Percentiles rank a stretch among this genome's conserved stretches.
phyloP scores from a whole-genome alignment of 768 basidiomycete genomes.

The Leccinum rimulosum region DNA sequence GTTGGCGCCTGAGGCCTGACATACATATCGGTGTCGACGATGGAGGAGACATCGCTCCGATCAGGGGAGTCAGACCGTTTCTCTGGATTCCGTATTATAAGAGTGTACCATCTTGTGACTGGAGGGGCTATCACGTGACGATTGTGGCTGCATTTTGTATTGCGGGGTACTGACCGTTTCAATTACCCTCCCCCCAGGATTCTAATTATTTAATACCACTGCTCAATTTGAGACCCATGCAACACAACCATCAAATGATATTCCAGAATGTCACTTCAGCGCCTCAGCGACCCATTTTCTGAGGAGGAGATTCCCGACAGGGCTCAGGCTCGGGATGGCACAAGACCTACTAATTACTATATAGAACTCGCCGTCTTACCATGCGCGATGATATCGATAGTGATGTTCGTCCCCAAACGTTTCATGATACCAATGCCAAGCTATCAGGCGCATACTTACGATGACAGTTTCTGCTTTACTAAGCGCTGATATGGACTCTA shows the following conservation, averaged over 20 bases:
- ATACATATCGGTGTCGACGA: too few relatives aligned
- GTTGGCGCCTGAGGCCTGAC: too few relatives aligned
- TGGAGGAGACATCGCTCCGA: too few relatives aligned
- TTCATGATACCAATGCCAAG: background rate
- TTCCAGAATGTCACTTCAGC: background rate
- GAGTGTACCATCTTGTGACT: too few relatives aligned
- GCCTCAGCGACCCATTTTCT: background rate
- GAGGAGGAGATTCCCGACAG: background rate
- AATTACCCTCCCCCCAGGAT: too few relatives aligned
- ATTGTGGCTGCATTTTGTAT: too few relatives aligned
- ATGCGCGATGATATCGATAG: background rate
- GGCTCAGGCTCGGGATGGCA: background rate
- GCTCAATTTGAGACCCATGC: background rate
- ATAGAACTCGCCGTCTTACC: background rate
- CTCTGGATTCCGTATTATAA: too few relatives aligned
- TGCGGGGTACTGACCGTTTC: too few relatives aligned
- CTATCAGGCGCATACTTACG: background rate
- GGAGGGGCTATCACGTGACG: too few relatives aligned
- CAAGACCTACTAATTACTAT: background rate
- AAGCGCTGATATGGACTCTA: conserved; percentile 27
- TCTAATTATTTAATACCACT: too few relatives aligned
- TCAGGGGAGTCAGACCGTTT: too few relatives aligned
- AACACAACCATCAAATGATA: background rate
- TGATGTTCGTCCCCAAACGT: background rate
- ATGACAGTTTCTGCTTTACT: background rate